Conservation (phyloP, 2,329 filamentous ascomycete genomes). For the Zelopaecilomyces penicillatus region DNA sequence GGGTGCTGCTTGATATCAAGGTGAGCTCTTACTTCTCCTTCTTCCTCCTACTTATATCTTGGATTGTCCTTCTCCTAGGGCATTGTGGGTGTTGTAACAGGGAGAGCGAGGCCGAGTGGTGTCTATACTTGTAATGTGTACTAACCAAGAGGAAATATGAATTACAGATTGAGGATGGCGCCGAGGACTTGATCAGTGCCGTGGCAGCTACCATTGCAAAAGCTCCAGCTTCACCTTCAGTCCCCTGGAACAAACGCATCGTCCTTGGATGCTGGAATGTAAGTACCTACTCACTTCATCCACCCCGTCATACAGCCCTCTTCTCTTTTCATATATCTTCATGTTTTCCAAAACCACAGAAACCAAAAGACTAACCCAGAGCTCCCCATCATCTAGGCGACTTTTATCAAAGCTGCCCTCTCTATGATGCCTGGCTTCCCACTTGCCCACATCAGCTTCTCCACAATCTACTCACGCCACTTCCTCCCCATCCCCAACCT, state of each 20-base stretch:
- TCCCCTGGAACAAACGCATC: constrained; percentile 64
- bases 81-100: too few relatives aligned
- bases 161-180: constrained; percentile 56
- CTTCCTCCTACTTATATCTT: neutral
- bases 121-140: too few relatives aligned
- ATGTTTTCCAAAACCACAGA: neutral
- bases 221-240: constrained; percentile 37
- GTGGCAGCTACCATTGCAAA: constrained; percentile 56
- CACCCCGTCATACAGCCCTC: too few relatives aligned
- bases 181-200: constrained; percentile 60
- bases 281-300: constrained; percentile 13
- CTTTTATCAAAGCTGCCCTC: constrained; percentile 57
- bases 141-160: neutral
- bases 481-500: constrained; percentile 60
- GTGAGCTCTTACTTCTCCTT: constrained; percentile 29
- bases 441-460: constrained; percentile 61
- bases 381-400: constrained; percentile 34
- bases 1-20: constrained; percentile 87
- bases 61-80: too few relatives aligned
- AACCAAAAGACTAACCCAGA: neutral
- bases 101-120: too few relatives aligned
- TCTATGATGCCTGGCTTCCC: constrained; percentile 54
- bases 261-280: constrained; percentile 79
- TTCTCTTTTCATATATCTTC: neutral
- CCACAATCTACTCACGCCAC: constrained; percentile 57